Conservation (phyloP, 2,329 filamentous ascomycete genomes). For the Alternaria gansuensis region DNA sequence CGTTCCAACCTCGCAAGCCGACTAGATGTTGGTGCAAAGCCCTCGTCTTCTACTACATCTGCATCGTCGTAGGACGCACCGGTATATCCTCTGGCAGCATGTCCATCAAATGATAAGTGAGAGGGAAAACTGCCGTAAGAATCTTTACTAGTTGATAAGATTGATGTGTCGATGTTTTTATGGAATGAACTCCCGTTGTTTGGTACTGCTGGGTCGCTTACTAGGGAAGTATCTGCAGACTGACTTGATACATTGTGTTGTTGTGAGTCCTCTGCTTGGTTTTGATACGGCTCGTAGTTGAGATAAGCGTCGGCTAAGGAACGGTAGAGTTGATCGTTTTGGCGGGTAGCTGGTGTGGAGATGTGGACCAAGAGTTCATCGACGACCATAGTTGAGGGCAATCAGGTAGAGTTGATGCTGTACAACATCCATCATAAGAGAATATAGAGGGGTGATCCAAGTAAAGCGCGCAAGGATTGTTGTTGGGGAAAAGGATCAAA, state of each 20-base stretch:
- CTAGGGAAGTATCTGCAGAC: background rate
- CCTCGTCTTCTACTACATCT: conserved; percentile 10
- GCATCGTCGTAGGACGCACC: background rate
- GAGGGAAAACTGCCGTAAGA: conserved; percentile 50
- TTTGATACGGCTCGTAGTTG: conserved; percentile 42
- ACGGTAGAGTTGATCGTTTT: conserved; percentile 55
- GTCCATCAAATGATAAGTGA: conserved; percentile 24
- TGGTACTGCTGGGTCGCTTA: background rate
- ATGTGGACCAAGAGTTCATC: conserved; percentile 59
- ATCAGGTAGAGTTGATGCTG: conserved; percentile 7
- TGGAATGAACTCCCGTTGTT: background rate
- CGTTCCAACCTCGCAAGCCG: conserved; percentile 41
- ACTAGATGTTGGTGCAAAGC: conserved; percentile 24
- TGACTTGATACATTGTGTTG: background rate
- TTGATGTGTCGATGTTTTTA: conserved; percentile 8
- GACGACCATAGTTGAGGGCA: conserved; percentile 36
- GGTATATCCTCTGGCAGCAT: background rate
- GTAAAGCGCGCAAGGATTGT: background rate
- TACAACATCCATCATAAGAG: conserved; percentile 22
- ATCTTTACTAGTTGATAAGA: conserved; percentile 36
- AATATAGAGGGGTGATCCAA: conserved; percentile 5
- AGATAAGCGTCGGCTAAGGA: conserved; percentile 55
- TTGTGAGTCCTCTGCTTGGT: background rate
- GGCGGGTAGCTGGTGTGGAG: conserved; percentile 54
- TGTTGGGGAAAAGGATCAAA: background rate